These are phyloP conservation scores for Cichorium intybus DNA, from an alignment of 140 eudicot species.

Conservation along the genomic window DNA sequence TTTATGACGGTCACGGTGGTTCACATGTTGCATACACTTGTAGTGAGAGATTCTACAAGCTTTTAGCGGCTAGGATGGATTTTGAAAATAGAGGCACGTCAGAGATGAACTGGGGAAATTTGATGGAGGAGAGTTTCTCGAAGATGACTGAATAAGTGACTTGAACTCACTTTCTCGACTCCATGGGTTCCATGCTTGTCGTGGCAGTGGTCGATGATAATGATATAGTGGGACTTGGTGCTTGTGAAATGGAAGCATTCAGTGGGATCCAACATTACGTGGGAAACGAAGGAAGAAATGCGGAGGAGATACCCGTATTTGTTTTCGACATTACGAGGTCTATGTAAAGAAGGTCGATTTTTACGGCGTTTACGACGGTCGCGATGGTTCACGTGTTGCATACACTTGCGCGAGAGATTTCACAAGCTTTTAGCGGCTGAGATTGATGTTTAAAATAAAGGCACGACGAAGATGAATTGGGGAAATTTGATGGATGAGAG, in stretches of 20 bases:
- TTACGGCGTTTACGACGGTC: slow-evolving; percentile 83
- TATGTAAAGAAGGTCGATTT: slow-evolving; percentile 55
- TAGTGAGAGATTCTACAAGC: slow-evolving; percentile 42
- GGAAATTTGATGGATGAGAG: slow-evolving; percentile 54
- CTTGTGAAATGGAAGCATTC: too few species aligned
- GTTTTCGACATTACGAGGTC: too few species aligned
- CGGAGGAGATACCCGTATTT: too few species aligned
- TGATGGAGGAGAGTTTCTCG: slow-evolving; percentile 53
- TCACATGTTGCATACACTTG: slow-evolving; percentile 68
- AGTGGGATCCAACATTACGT: too few species aligned
- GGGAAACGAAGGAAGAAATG: too few species aligned
- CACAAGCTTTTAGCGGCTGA: slow-evolving; percentile 39
- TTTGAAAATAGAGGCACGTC: background rate
- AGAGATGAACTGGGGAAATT: slow-evolving; percentile 46
- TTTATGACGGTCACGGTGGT: slow-evolving; percentile 92
- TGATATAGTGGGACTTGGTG: slow-evolving; percentile 59
- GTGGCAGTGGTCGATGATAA: slow-evolving; percentile 70
- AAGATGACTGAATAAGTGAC: slow-evolving; percentile 75
- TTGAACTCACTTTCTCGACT: slow-evolving; percentile 34
- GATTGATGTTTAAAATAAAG: slow-evolving; percentile 14
- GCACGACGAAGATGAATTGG: slow-evolving; percentile 29
- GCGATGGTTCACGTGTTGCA: slow-evolving; percentile 79
- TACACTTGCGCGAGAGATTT: slow-evolving; percentile 51
- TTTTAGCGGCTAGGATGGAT: slow-evolving; percentile 32
- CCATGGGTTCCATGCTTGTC: slow-evolving; percentile 79